Evolutionary conservation across 2,329 filamentous ascomycete species (phyloP).

Genomic region (Colletotrichum cuscutae): DNA sequence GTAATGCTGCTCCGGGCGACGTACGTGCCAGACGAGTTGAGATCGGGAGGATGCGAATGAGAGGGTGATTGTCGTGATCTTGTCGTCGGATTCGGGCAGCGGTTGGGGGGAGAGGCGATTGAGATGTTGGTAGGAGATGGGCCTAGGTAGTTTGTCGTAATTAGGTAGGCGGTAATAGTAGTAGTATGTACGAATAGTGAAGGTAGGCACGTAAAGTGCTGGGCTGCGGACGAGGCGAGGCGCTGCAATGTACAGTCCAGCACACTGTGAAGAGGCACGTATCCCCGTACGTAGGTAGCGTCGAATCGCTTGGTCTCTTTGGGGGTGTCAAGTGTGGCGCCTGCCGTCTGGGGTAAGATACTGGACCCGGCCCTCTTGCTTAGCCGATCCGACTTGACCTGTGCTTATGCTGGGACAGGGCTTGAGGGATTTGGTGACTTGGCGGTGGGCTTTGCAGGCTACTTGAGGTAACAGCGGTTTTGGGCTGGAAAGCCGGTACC

Average conservation of each 20-base stretch:
- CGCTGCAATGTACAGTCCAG: conserved; percentile 28
- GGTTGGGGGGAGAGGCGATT: conserved; percentile 10
- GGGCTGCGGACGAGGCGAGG: conserved; percentile 26
- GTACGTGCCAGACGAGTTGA: not conserved
- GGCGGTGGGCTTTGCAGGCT: not conserved
- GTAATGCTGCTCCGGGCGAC: conserved; percentile 6
- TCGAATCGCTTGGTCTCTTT: conserved; percentile 21
- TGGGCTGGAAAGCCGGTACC: not conserved
- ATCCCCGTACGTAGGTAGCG: not conserved
- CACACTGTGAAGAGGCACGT: conserved; percentile 23
- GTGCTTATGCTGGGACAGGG: conserved; percentile 6
- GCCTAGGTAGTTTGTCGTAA: conserved; percentile 15
- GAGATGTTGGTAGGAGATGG: conserved; percentile 22
- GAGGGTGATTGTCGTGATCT: conserved; percentile 20
- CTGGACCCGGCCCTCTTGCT: conserved; percentile 19
- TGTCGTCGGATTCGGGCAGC: conserved; percentile 28
- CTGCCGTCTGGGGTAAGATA: conserved; percentile 30
- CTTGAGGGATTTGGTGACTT: not conserved
- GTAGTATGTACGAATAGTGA: conserved; percentile 1
- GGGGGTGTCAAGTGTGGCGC: conserved; percentile 15
- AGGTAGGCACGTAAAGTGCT: conserved; percentile 25
- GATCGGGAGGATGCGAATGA: not conserved
- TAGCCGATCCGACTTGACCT: conserved; percentile 20
- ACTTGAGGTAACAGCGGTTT: not conserved
- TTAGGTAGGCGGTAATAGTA: conserved; percentile 10